These are phyloP conservation scores for Clavariopsis aquatica DNA, from an alignment of 495 filamentous ascomycete genomes.

Conservation along the genomic window DNA sequence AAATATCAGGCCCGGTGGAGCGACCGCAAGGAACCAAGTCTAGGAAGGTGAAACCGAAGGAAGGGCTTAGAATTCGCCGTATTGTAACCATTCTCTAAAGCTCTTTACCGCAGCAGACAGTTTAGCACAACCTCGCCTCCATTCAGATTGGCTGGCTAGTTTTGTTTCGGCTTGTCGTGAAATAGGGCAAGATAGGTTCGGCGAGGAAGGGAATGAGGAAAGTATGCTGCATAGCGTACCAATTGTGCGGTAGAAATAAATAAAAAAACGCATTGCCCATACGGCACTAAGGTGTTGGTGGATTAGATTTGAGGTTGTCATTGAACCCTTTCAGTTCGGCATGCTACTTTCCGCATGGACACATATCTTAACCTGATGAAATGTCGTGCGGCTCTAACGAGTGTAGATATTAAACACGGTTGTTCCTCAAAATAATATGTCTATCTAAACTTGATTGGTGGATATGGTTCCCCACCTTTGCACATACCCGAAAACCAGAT, in stretches of 20 bases:
- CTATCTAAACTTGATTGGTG: neutral
- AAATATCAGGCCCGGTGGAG: neutral
- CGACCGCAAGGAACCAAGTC: neutral
- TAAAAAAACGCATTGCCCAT: neutral
- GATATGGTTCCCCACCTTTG: neutral
- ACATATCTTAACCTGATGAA: conserved; percentile 10
- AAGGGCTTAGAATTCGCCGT: neutral
- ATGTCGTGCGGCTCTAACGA: conserved; percentile 2
- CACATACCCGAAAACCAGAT: neutral
- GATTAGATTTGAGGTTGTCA: neutral
- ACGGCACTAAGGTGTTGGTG: neutral
- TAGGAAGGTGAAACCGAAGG: neutral
- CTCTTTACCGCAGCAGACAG: neutral
- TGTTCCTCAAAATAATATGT: neutral
- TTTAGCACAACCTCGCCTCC: neutral
- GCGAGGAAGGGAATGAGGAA: too few species aligned
- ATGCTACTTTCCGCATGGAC: neutral
- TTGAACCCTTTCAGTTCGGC: neutral
- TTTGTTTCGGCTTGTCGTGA: too few species aligned
- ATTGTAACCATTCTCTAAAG: neutral
- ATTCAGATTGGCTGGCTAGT: neutral
- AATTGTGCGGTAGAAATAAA: too few species aligned
- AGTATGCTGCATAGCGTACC: too few species aligned
- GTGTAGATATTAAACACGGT: neutral
- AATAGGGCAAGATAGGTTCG: too few species aligned